A percentile compares a stretch with the other conserved stretches of the same genome.
These are phyloP conservation scores for Saraca asoca DNA, from an alignment of 331 rosid species.

Conservation along the genomic window DNA sequence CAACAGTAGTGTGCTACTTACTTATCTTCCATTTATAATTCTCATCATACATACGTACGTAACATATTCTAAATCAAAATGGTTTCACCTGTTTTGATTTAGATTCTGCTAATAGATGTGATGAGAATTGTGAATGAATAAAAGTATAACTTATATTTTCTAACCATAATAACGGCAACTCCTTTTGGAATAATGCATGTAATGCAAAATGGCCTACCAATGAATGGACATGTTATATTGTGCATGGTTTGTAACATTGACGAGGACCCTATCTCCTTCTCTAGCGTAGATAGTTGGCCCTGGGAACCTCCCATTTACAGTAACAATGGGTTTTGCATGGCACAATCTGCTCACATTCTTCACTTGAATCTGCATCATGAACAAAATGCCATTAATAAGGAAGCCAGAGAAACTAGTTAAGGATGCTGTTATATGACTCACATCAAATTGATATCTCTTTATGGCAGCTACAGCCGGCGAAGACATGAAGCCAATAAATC, in stretches of 20 bases:
- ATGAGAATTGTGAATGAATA: too few species aligned
- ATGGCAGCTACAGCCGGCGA: constrained; percentile 69
- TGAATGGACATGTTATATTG: constrained; percentile 80
- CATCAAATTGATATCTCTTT: constrained; percentile 66
- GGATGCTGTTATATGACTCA: constrained; percentile 27
- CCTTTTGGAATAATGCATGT: background rate
- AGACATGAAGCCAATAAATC: constrained; percentile 46
- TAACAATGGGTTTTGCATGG: constrained; percentile 74
- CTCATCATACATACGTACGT: too few species aligned
- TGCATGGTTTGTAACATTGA: constrained; percentile 75
- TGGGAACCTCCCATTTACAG: constrained; percentile 75
- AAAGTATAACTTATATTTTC: background rate
- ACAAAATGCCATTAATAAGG: constrained; percentile 11
- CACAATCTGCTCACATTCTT: constrained; percentile 77
- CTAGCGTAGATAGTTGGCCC: constrained; percentile 67
- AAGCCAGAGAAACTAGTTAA: constrained; percentile 1
- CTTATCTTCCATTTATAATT: too few species aligned
- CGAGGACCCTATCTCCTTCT: constrained; percentile 68
- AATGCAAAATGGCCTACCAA: constrained; percentile 56
- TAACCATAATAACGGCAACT: background rate
- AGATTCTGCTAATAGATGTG: too few species aligned
- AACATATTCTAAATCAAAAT: too few species aligned
- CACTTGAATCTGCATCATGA: constrained; percentile 58
- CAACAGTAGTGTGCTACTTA: too few species aligned
- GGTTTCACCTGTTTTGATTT: too few species aligned